Percentiles rank a stretch among this genome's conserved stretches.
Conservation (phyloP, 2,329 filamentous ascomycete species). For the Aquanectria penicillioides region DNA sequence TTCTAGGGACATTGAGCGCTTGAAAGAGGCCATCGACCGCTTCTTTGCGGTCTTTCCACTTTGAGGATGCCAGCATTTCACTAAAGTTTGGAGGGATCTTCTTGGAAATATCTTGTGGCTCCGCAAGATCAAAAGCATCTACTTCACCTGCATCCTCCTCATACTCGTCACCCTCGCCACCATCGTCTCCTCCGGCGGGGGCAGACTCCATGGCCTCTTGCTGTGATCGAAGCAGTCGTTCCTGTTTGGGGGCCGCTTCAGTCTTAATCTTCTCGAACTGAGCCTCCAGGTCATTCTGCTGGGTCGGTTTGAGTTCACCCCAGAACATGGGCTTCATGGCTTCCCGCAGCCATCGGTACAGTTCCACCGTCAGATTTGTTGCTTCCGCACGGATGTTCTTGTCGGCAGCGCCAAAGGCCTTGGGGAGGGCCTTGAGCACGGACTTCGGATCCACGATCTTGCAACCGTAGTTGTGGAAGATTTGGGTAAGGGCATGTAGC, state of each 20-base stretch:
- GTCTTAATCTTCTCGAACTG: conserved; percentile 94
- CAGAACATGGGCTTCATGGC: conserved; percentile 99
- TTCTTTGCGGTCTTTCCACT: conserved; percentile 99
- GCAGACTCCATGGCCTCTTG: conserved; percentile 83
- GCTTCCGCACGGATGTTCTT: conserved; percentile 97
- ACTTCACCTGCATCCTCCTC: conserved; percentile 68
- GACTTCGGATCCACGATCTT: conserved; percentile 94
- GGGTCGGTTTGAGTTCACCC: conserved; percentile 92
- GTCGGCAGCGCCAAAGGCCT: conserved; percentile 94
- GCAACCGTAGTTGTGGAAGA: conserved; percentile 94
- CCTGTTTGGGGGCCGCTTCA: conserved; percentile 88
- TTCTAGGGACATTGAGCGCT: conserved; percentile 83
- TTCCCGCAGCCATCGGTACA: conserved; percentile 96
- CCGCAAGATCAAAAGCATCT: conserved; percentile 83
- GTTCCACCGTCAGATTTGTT: conserved; percentile 88
- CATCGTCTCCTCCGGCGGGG: conserved; percentile 66
- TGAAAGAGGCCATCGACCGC: conserved; percentile 84
- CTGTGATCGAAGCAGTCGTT: conserved; percentile 86
- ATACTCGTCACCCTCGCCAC: conserved; percentile 65
- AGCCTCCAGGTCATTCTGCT: conserved; percentile 92
- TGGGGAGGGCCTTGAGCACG: conserved; percentile 86
- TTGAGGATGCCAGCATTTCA: conserved; percentile 86
- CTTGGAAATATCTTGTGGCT: conserved; percentile 85
- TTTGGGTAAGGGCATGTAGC: conserved; percentile 79
- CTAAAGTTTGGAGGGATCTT: conserved; percentile 85